Evolutionary conservation across 805 yeast species (phyloP).

Genomic region (Hanseniaspora jakobsenii): DNA sequence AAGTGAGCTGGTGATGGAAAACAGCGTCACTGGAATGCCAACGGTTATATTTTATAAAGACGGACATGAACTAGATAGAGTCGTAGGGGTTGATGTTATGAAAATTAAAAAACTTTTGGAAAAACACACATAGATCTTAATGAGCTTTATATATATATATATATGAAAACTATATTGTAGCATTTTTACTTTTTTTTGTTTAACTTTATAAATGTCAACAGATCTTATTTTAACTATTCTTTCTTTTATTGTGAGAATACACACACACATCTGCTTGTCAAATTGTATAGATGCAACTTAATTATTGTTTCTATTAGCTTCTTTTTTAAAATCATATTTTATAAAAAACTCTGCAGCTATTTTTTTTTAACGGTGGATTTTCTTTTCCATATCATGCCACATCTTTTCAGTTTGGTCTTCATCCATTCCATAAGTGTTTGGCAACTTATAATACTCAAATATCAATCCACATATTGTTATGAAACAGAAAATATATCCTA

Average conservation of each 20-base stretch:
- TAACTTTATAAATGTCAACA: no score
- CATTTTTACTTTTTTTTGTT: background rate
- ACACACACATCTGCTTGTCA: no score
- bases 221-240: no score
- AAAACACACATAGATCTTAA: no score
- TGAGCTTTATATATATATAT: no score
- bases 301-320: background rate
- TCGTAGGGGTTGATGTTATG: slow-evolving; percentile 57
- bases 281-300: no score
- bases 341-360: no score
- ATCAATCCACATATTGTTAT: slow-evolving; percentile 37
- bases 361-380: no score
- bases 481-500: slow-evolving; percentile 49
- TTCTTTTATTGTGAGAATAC: no score
- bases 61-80: slow-evolving; percentile 67
- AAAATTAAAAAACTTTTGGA: slow-evolving; percentile 8
- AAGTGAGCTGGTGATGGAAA: slow-evolving; percentile 58
- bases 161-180: no score
- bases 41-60: slow-evolving; percentile 65
- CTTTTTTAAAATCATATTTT: background rate
- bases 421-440: slow-evolving; percentile 40
- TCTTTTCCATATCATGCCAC: background rate
- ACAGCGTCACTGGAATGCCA: slow-evolving; percentile 51
- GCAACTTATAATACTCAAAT: slow-evolving; percentile 43
- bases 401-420: slow-evolving; percentile 4